Base-by-base conservation (phyloP, 371 early-diverging fungal species). In the Nosema muscidifuracis region DNA sequence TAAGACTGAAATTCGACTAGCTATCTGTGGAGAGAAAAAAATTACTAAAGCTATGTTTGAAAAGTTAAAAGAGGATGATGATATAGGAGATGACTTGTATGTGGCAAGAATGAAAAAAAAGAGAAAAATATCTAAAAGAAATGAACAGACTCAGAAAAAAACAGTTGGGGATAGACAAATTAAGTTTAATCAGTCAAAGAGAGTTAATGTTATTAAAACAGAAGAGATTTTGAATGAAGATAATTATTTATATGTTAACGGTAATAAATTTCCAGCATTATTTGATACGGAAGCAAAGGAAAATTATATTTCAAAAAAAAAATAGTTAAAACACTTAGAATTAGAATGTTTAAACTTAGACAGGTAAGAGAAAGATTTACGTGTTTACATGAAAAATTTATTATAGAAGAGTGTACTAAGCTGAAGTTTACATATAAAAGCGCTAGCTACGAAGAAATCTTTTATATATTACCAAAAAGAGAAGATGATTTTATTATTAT, bases 381-480 rank as follows among this genome's bases (percentile, higher is more conserved):
- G 24, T 55, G 56, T 24, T 24, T 55, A 6, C 7, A 55, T 10
- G 28, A 18, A 10, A 18, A 18, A 55, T 55, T 55, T 55, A 22
- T 24, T 1, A 55, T 55, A 7, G 22, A 15, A 30, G 31, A 60
- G n/a, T 4, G 40, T 34, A n/a, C 20, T 4, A 20, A 18, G 10
- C 3, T 60, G 2, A 38, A 60, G 1, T 60, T 60, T 38, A 18
- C 1, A 18, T 38, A 60, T 36, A 13, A 38, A 33, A 34, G 28
- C 1, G 34, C 30, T 10, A 3, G 7, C 15, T 20, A 10, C 34
- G 24, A 60, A 18, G 40, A 31, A 38, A 34, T 16, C 6, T 31
- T 38, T 36, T 30, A 60, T 36, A 36, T 60, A 16, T 20, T 60
- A 34, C 60, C 60, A n/a, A 18, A 60, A 20, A 33, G 60, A 22